Evolutionary conservation across 768 basidiomycete species (phyloP).

Genomic region (Termitomyces sp.): DNA sequence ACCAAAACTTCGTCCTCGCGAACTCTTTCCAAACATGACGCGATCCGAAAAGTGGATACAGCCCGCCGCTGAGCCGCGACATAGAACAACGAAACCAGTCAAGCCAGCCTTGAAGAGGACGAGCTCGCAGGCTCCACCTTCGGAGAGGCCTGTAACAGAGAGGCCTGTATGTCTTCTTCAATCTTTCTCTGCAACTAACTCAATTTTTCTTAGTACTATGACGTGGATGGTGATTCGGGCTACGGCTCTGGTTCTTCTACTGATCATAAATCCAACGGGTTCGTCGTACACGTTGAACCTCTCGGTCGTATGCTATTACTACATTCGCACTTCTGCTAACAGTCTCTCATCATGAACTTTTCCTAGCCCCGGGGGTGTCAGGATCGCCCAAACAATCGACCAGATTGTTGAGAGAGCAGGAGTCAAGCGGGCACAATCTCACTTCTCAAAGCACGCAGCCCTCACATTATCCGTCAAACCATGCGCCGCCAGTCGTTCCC

Average conservation of each 20-base stretch:
- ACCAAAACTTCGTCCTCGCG: conserved; percentile 13
- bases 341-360: background rate
- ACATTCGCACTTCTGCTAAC: background rate
- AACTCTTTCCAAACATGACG: conserved; percentile 3
- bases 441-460: background rate
- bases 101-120: conserved; percentile 5
- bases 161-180: background rate
- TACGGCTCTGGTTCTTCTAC: background rate
- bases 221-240: background rate
- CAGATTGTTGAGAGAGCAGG: conserved; percentile 7
- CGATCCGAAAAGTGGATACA: background rate
- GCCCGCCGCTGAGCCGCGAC: conserved; percentile 15
- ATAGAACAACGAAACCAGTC: conserved; percentile 5
- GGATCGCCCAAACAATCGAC: background rate
- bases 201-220: background rate
- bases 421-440: conserved; percentile 6
- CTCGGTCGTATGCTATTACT: background rate
- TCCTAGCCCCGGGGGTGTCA: conserved; percentile 2
- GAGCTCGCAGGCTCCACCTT: background rate
- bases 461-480: background rate
- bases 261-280: background rate
- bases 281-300: background rate
- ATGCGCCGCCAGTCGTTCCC: background rate
- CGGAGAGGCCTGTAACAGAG: background rate
- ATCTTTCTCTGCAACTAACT: background rate